phyloP scores from a whole-genome alignment of 805 yeast species.

The Candida berthetii region DNA sequence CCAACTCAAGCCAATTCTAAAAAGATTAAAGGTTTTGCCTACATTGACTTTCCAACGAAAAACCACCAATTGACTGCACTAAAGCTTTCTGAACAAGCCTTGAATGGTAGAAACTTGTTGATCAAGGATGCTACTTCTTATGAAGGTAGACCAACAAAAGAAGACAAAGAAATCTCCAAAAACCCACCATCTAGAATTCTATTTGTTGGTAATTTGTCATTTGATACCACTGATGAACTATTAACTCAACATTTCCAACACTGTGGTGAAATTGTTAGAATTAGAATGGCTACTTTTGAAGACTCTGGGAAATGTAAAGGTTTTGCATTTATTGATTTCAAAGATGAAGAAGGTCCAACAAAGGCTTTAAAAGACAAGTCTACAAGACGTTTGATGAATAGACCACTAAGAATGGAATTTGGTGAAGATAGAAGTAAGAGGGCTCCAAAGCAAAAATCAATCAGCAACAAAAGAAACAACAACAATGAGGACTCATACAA shows the following conservation, averaged over 20 bases:
- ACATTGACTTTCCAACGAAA: conserved; percentile 67
- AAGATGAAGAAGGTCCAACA: conserved; percentile 74
- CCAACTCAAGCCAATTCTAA: conserved; percentile 60
- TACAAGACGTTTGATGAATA: conserved; percentile 59
- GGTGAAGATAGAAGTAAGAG: conserved; percentile 93
- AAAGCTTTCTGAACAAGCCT: conserved; percentile 57
- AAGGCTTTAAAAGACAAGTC: conserved; percentile 70
- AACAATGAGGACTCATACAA: conserved; percentile 8
- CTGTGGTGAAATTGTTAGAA: conserved; percentile 79
- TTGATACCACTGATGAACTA: conserved; percentile 80
- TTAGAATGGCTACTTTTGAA: conserved; percentile 97
- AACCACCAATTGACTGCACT: conserved; percentile 60
- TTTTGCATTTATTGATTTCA: conserved; percentile 87
- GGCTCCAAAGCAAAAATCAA: conserved; percentile 18
- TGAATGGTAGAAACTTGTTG: conserved; percentile 81
- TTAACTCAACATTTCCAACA: conserved; percentile 80
- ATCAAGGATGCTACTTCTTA: conserved; percentile 77
- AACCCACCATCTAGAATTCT: conserved; percentile 86
- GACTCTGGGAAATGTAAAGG: conserved; percentile 97
- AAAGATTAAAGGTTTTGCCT: conserved; percentile 81
- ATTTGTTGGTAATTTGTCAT: conserved; percentile 90
- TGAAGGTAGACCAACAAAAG: conserved; percentile 79
- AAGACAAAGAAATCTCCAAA: conserved; percentile 45
- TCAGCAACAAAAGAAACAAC: background rate
- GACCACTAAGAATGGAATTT: conserved; percentile 79